A percentile compares a stretch with the other conserved stretches of the same genome.
Evolutionary conservation across 2,329 filamentous ascomycete genomes (phyloP).

Genomic region (Fusarium sp.): DNA sequence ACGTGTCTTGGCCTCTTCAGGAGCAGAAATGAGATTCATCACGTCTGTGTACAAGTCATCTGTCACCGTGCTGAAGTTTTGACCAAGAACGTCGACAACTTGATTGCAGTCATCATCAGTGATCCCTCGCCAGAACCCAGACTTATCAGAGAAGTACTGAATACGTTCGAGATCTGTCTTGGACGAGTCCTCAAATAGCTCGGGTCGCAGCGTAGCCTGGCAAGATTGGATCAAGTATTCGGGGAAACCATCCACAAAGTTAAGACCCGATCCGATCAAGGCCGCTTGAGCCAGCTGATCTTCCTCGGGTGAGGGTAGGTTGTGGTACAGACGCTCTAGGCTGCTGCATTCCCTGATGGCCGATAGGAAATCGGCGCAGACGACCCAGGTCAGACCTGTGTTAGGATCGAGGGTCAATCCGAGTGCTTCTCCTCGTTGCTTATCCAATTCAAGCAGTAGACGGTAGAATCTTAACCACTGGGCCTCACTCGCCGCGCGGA

Average conservation of each 20-base stretch:
- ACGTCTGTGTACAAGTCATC: conserved; percentile 66
- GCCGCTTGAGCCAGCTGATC: conserved; percentile 66
- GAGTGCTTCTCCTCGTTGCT: conserved; percentile 83
- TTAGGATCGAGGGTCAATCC: conserved; percentile 79
- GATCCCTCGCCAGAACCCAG: conserved; percentile 81
- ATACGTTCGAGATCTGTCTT: conserved; percentile 79
- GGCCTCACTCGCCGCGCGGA: conserved; percentile 76
- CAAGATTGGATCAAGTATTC: conserved; percentile 76
- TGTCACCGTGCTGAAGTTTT: conserved; percentile 69
- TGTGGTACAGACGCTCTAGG: conserved; percentile 80
- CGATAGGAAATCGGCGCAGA: conserved; percentile 84
- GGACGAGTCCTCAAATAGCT: conserved; percentile 79
- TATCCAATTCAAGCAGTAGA: conserved; percentile 86
- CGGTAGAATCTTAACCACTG: conserved; percentile 95
- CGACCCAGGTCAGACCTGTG: conserved; percentile 81
- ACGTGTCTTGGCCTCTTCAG: conserved; percentile 58
- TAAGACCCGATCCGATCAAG: conserved; percentile 75
- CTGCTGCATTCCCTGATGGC: conserved; percentile 82
- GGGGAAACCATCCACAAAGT: conserved; percentile 77
- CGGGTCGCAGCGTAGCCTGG: conserved; percentile 73
- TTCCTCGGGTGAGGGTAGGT: conserved; percentile 65
- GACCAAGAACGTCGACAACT: conserved; percentile 75
- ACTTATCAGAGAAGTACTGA: conserved; percentile 80
- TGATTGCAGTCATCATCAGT: conserved; percentile 82
- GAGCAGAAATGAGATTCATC: conserved; percentile 57